These are phyloP conservation scores for Aaosphaeria arxii DNA, from an alignment of 2,329 filamentous ascomycete species.

Conservation along the genomic window DNA sequence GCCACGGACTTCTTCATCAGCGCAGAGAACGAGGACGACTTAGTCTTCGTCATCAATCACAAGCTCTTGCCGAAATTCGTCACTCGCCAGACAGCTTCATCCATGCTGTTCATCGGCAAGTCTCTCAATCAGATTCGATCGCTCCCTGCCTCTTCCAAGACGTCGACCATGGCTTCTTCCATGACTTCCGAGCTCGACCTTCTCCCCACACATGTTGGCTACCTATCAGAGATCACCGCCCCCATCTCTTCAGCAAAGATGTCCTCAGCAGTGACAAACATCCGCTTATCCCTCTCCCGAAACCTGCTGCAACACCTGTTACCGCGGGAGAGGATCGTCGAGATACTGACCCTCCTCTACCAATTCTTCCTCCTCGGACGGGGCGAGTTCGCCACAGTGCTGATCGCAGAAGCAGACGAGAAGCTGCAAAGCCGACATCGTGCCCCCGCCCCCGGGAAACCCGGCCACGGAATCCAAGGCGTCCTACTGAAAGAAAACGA, in stretches of 20 bases:
- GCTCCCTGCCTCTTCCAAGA: constrained; percentile 26
- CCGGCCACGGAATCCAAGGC: constrained; percentile 55
- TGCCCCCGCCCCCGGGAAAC: constrained; percentile 34
- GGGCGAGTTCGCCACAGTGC: constrained; percentile 85
- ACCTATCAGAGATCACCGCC: constrained; percentile 66
- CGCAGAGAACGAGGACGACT: constrained; percentile 33
- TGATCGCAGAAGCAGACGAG: constrained; percentile 82
- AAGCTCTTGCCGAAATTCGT: constrained; percentile 77
- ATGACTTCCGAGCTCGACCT: constrained; percentile 54
- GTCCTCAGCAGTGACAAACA: constrained; percentile 68
- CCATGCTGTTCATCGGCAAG: constrained; percentile 86
- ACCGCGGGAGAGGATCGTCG: constrained; percentile 71
- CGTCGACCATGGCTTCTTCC: constrained; percentile 18
- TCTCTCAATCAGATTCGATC: constrained; percentile 78
- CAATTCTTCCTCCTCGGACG: constrained; percentile 85
- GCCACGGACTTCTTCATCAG: constrained; percentile 82
- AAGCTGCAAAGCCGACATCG: constrained; percentile 71
- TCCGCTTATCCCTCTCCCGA: constrained; percentile 77
- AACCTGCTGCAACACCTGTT: constrained; percentile 80
- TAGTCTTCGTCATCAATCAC: constrained; percentile 24
- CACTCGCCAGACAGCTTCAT: constrained; percentile 67
- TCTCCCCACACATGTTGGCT: constrained; percentile 65
- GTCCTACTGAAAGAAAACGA: constrained; percentile 83
- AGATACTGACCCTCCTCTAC: constrained; percentile 73
- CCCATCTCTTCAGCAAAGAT: constrained; percentile 73